Evolutionary conservation across 164 flowering plant species (phyloP), one percentile per base, ranked within the genome.

Genomic region (Liriodendron chinense): DNA sequence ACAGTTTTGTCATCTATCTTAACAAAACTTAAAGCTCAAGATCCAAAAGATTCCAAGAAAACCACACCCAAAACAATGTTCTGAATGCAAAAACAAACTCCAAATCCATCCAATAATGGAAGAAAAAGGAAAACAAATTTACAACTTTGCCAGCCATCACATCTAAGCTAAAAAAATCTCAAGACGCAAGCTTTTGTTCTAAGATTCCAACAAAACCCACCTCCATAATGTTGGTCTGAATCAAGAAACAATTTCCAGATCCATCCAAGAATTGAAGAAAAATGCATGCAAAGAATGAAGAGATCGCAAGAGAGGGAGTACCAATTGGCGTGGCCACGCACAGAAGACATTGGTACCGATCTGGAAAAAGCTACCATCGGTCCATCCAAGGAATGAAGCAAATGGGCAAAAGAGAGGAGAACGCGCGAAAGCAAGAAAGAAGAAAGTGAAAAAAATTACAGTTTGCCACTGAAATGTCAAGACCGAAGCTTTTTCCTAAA

Each of bases 61-160:
- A 28, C 34, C 34, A 28, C 34, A 28, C 34, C 34, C 34, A 28
- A 28, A 28, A 28, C 34, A 28, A 28, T 28, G 34, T 28, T 28
- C 34, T 28, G 34, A 28, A 28, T 28, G 34, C 34, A 28, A 28
- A 28, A 28, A 1, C 34, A 28, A 28, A 28, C 34, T 28, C 34
- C 34, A 28, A 28, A 28, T 28, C 1, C 34, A 28, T 28, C 34
- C 34, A 53, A 53, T 53, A 53, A 53, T 53, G 18, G 2, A 53
- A 53, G 14, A 20, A 43, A 68, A 20, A 68, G n/a, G n/a, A 71
- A 71, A 23, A 28, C 9, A 3, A 23, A 25, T 53, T 9, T 22
- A 71, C 77, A 80, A 79, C 82, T 78, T 76, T 78, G 80, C 74
- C 69, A 53, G 70, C 64, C 28, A 72, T 59, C 20, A 53, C n/a